Evolutionary conservation across 495 filamentous ascomycete species (phyloP), one percentile per base, ranked within the genome.

Genomic region (Penicillium flavigenum): DNA sequence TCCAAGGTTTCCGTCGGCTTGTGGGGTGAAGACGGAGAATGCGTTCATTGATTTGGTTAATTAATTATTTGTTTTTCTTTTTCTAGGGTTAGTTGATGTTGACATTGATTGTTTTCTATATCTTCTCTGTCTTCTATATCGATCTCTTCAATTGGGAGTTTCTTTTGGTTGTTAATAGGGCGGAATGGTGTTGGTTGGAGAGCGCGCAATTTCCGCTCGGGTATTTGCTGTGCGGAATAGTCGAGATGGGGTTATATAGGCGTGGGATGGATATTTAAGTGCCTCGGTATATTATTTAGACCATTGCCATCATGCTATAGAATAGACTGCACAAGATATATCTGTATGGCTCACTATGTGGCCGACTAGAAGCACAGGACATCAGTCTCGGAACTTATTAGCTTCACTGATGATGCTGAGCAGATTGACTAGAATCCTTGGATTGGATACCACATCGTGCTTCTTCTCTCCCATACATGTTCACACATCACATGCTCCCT

Each of bases 171-270:
- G 29, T 19, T 10, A n/a, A 1, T 49, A 20, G 49, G 6, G 24
- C 49, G 49, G 49, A 52, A 52, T 17, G 22, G 22, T 4, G 14
- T 32, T 26, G n/a, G 1, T 42, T 41, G 36, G 36, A 52, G 49
- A 52, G 49, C 49, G 49, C 29, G n/a, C 2, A 27, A 54, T 54
- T 54, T 54, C 51, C 51, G 51, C 41, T 16, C 51, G 36, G 54
- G 43, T 32, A 48, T 47, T 32, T 16, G 32, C 4, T 48, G 44
- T 14, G 54, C 54, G 54, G 54, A 56, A 19, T 48, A n/a, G 2
- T 39, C 1, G 38, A 55, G 52, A 14, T 39, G 36, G 31, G 36
- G 6, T 38, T 38, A 17, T 17, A 9, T 39, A 17, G 16, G 14
- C 36, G 16, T 7, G 7, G 16, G 36, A 39, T 39, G 16, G 36